Base-by-base conservation (phyloP, 2,329 filamentous ascomycete species). In the Mariannaea sp. region DNA sequence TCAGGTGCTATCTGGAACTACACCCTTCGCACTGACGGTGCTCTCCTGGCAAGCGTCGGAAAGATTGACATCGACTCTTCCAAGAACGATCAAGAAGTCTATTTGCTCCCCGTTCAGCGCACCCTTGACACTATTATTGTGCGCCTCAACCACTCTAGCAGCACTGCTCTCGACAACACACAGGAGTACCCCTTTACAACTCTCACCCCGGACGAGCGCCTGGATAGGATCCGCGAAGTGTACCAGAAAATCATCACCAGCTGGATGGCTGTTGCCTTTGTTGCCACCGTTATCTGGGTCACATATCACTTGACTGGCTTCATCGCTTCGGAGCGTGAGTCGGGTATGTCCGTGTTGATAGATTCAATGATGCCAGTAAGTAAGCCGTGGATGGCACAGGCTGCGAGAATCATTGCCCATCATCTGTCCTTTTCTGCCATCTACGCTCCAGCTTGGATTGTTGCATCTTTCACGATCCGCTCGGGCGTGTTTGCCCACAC, bases 301-400 rank as follows among this genome's bases (percentile, higher is more conserved):
- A 87, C 87, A 30, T 97, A 96, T 69, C 92, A 97, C 65, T 77
- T 96, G 51, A 90, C 90, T 0, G 92, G 92, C 7, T 85, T 92
- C 64, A 87, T 96, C 69, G 92, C 92, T 7, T 85, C 86, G 2
- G 92, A 97, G 73, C 80, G 92, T 50, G 92, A 97, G 74, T 78
- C 85, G 13, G 92, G 92, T 53, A 94, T 96, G 82, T 90, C 90
- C 4, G 89, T 92, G 58, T 78, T 97, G 22, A 84, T 97, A 36
- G 92, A 97, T 71, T 88, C 90, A 49, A 96, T 96, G 90, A 92
- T 94, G 79, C 88, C 90, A 1, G 89, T 89, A 49, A 80, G 80
- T 49, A 80, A 80, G 42, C 77, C 83, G 36, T 95, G 90, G 90
- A 80, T 90, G 65, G 85, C 88, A 8, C 90, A 93, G 72, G 83